phyloP scores from a whole-genome alignment of 2,329 filamentous ascomycete genomes.

The Amylocarpus encephaloides region DNA sequence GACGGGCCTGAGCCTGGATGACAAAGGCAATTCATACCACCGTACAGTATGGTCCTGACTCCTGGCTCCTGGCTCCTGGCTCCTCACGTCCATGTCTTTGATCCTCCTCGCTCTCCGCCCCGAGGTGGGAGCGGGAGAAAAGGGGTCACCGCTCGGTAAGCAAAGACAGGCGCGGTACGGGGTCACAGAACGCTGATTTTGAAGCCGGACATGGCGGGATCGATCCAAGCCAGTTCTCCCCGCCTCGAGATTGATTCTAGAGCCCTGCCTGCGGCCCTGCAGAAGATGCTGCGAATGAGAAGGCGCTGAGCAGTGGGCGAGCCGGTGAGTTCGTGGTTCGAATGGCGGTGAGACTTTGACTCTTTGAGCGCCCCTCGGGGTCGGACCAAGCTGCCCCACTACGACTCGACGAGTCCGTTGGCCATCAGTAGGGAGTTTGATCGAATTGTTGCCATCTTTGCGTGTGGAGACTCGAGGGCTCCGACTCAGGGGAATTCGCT shows the following conservation, averaged over 20 bases:
- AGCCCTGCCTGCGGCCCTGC: background rate
- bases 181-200: background rate
- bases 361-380: background rate
- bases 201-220: background rate
- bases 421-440: background rate
- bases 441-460: background rate
- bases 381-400: background rate
- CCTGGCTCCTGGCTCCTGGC: no score
- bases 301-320: background rate
- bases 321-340: background rate
- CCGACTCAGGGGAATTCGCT: no score
- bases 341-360: conserved; percentile 4
- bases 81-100: no score
- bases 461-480: no score
- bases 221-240: background rate
- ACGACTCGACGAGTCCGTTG: background rate
- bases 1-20: no score
- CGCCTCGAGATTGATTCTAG: background rate
- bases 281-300: background rate
- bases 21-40: no score
- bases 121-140: no score
- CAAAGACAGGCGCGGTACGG: background rate
- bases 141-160: no score
- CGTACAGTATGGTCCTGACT: no score
- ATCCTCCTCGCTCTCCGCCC: no score